Evolutionary conservation across 768 basidiomycete species (phyloP), one percentile per base, ranked within the genome.

Genomic region (Suillus lakei): DNA sequence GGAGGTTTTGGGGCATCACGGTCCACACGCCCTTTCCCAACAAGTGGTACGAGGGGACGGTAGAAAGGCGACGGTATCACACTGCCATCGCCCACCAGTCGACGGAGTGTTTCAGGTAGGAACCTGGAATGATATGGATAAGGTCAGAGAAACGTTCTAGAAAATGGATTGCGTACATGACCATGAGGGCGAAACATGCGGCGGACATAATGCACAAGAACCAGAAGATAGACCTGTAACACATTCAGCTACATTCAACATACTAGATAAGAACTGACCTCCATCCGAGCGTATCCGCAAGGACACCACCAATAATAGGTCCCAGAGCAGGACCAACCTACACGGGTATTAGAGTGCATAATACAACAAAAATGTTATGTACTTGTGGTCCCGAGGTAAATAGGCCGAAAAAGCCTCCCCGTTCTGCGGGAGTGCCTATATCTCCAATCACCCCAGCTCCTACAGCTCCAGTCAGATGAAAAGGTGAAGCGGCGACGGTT

Each of bases 401-500:
- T 9, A 91, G 59, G 3, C 92, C 93, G 63, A 88, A 84, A 76
- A 89, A 93, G 8, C 87, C 85, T 21, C 91, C 94, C 39, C 93
- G 80, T 76, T 95, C 92, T 43, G 85, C 83, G 0, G 86, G 88
- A 2, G 84, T 84, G 6, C 91, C 85, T 32, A 96, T 90, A 72
- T 96, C 94, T 2, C 87, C 87, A 63, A 96, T 85, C 7, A 92
- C 87, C 6, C 94, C 94, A 39, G 90, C 87, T 61, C 89, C 89
- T 87, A 68, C 44, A 32, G 44, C 44, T 34, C 16, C 26, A 13
- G 15, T 72, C 16, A 66, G 60, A 43, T 26, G 23, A 46, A 4
- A 54, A 44, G 36, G 39, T 8, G 51, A 65, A 5, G 8, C 18
- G 34, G 41, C 8, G 15, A 44, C n/a, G 6, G 16, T 34, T 13